These are phyloP conservation scores for Aspergillus pseudoglaucus DNA, from an alignment of 2,329 filamentous ascomycete genomes.

Conservation along the genomic window DNA sequence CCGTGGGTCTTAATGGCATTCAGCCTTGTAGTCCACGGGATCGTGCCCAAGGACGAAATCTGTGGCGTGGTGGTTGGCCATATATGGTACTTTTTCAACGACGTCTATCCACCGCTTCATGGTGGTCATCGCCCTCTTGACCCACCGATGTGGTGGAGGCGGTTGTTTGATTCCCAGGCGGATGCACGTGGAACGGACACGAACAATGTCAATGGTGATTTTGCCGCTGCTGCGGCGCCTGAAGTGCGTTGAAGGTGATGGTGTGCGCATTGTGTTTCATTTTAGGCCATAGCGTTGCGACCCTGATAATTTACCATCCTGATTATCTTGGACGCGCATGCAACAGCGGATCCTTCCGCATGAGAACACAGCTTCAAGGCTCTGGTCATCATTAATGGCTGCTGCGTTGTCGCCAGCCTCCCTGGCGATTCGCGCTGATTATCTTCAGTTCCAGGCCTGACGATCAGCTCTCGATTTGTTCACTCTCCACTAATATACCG, in stretches of 20 bases:
- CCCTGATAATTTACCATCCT: too few relatives aligned
- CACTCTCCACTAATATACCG: too few relatives aligned
- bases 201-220: conserved; percentile 24
- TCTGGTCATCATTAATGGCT: too few relatives aligned
- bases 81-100: conserved; percentile 96
- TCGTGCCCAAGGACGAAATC: conserved; percentile 89
- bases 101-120: conserved; percentile 90
- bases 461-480: too few relatives aligned
- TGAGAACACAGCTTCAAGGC: too few relatives aligned
- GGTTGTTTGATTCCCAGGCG: conserved; percentile 59
- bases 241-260: conserved; percentile 18
- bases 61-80: conserved; percentile 93
- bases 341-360: too few relatives aligned
- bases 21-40: conserved; percentile 82
- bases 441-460: too few relatives aligned
- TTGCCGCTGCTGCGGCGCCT: conserved; percentile 28
- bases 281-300: too few relatives aligned
- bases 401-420: too few relatives aligned
- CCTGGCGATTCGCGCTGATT: too few relatives aligned
- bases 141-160: conserved; percentile 82
- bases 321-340: not conserved
- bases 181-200: conserved; percentile 16
- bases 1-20: conserved; percentile 95
- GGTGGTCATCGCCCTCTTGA: conserved; percentile 78
- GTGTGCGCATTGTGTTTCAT: not conserved